Conservation (phyloP, 345 rosid species). For the Citrus reticulata region DNA sequence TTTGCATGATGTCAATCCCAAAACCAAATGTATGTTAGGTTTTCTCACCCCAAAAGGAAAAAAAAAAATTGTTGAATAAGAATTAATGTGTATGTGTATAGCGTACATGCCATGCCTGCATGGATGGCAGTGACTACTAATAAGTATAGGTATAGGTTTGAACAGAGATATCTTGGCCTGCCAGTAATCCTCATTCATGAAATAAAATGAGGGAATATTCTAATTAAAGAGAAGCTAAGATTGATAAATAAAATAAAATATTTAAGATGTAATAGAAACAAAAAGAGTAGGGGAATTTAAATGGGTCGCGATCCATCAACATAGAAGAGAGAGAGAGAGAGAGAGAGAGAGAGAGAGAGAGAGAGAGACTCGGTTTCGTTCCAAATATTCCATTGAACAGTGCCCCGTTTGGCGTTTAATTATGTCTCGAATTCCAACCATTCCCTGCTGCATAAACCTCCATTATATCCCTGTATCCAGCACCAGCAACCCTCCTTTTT, state of each 20-base stretch:
- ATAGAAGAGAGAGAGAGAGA: not conserved
- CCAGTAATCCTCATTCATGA: slow-evolving; percentile 30
- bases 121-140: slow-evolving; percentile 14
- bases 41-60: no score
- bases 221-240: slow-evolving; percentile 18
- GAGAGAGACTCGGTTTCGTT: slow-evolving; percentile 22
- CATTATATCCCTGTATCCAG: slow-evolving; percentile 6
- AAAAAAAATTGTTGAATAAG: no score
- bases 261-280: slow-evolving; percentile 8
- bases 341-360: not conserved
- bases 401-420: slow-evolving; percentile 25
- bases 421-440: slow-evolving; percentile 40
- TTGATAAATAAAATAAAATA: not conserved
- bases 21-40: no score
- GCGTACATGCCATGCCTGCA: slow-evolving; percentile 12
- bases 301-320: slow-evolving; percentile 41
- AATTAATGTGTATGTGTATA: not conserved
- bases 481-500: not conserved
- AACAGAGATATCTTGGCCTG: slow-evolving; percentile 23
- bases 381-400: slow-evolving; percentile 49
- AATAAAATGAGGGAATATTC: slow-evolving; percentile 37
- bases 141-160: slow-evolving; percentile 8
- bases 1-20: not conserved
- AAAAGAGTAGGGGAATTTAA: slow-evolving; percentile 17
- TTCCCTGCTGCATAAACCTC: slow-evolving; percentile 33